Percentiles rank a stretch among this genome's conserved stretches.
Conservation (phyloP, 352 stramenopile species). For the Globisporangium okanoganense region DNA sequence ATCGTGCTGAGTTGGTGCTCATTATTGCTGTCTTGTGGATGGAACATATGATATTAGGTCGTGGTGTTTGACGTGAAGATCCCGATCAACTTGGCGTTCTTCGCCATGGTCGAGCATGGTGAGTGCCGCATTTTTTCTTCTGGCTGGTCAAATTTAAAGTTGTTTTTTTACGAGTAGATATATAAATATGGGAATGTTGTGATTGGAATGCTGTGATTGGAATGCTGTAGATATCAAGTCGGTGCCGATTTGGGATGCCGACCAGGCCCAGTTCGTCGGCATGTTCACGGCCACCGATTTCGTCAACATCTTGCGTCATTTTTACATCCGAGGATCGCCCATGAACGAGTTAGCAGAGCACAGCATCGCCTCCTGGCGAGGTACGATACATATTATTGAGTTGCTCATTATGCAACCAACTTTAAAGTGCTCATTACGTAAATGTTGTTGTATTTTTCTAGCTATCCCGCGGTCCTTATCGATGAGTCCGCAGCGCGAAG, state of each 20-base stretch:
- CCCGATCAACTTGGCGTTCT: slow-evolving; percentile 98
- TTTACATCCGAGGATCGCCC: slow-evolving; percentile 88
- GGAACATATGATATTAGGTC: slow-evolving; percentile 34
- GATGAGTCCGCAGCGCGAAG: slow-evolving; percentile 50
- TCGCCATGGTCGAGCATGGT: slow-evolving; percentile 98
- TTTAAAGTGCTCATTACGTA: no score
- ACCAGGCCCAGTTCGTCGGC: slow-evolving; percentile 93
- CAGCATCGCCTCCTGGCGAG: slow-evolving; percentile 83
- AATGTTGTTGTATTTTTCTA: slow-evolving; percentile 53
- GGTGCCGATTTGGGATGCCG: slow-evolving; percentile 96
- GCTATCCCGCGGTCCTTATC: slow-evolving; percentile 85
- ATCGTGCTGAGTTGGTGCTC: background rate
- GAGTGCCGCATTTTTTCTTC: no score
- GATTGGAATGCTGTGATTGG: background rate
- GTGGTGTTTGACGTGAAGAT: slow-evolving; percentile 99
- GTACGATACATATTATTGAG: slow-evolving; percentile 21
- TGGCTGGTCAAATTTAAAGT: no score
- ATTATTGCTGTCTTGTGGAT: background rate
- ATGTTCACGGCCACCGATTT: slow-evolving; percentile 98
- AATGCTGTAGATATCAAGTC: slow-evolving; percentile 92
- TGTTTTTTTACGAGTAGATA: no score
- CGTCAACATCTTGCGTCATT: slow-evolving; percentile 96
- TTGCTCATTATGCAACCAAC: background rate
- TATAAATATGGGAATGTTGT: background rate
- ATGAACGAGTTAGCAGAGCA: slow-evolving; percentile 87